These are phyloP conservation scores for Coffea humblotiana DNA, from an alignment of 305 asterid species.

Conservation along the genomic window DNA sequence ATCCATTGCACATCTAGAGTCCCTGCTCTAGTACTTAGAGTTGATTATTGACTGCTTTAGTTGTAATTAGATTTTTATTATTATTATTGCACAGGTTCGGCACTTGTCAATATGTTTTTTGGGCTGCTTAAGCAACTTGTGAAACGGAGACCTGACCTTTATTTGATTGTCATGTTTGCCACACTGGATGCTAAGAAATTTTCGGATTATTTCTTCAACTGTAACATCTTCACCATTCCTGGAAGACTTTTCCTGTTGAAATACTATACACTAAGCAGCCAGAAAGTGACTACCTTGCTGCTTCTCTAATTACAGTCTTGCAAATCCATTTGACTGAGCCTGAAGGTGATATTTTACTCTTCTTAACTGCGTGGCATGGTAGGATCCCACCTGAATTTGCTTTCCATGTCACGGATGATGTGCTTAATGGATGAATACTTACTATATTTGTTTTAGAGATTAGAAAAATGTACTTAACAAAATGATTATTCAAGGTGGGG, in stretches of 20 bases:
- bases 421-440: too few relatives aligned
- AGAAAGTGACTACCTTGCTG: constrained; percentile 83
- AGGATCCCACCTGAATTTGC: too few relatives aligned
- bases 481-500: too few relatives aligned
- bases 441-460: too few relatives aligned
- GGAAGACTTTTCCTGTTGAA: constrained; percentile 87
- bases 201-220: constrained; percentile 80
- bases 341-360: constrained; percentile 84
- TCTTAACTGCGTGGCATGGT: constrained; percentile 26
- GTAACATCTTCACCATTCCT: constrained; percentile 88
- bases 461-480: too few relatives aligned
- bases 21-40: too few relatives aligned
- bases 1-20: too few relatives aligned
- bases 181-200: constrained; percentile 91
- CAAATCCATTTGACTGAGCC: constrained; percentile 92
- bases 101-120: constrained; percentile 80
- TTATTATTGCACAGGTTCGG: too few relatives aligned
- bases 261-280: constrained; percentile 85
- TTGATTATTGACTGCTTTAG: too few relatives aligned
- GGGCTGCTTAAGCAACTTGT: constrained; percentile 74
- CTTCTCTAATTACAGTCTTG: constrained; percentile 71
- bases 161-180: constrained; percentile 84
- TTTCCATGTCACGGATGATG: too few relatives aligned
- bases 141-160: constrained; percentile 78
- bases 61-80: too few relatives aligned